These are phyloP conservation scores for Bipolaris gigantea DNA, from an alignment of 2,329 filamentous ascomycete genomes.

Conservation along the genomic window DNA sequence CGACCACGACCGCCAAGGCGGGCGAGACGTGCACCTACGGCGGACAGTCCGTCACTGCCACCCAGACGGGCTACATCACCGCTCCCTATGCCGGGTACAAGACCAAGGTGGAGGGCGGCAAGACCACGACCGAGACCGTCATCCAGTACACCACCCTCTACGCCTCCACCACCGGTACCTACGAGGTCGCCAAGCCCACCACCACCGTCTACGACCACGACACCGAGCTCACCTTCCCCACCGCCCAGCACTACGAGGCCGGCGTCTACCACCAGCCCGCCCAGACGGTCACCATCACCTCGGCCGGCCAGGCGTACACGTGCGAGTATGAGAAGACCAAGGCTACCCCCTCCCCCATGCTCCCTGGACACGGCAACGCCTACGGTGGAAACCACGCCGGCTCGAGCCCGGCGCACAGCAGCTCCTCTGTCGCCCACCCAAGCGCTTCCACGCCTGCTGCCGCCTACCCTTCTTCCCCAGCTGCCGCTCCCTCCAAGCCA, in stretches of 20 bases:
- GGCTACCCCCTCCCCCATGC: conserved; percentile 7
- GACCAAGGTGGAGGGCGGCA: conserved; percentile 17
- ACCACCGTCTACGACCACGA: conserved; percentile 32
- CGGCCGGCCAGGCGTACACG: conserved; percentile 32
- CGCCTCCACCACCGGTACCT: conserved; percentile 27
- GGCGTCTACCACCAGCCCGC: conserved; percentile 34
- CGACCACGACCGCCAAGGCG: conserved; percentile 25
- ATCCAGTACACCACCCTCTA: conserved; percentile 30
- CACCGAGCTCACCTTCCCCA: conserved; percentile 32
- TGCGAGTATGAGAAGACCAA: conserved; percentile 32
- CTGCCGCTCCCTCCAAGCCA: conserved; percentile 4
- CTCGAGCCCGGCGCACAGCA: conserved; percentile 6
- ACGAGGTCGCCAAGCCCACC: conserved; percentile 41
- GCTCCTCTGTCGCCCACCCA: conserved; percentile 3
- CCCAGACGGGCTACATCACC: conserved; percentile 30
- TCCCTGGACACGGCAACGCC: conserved; percentile 13
- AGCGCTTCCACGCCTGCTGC: background rate
- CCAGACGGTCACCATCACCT: conserved; percentile 41
- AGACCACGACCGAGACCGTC: conserved; percentile 28
- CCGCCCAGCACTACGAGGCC: conserved; percentile 25
- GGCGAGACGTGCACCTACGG: conserved; percentile 33
- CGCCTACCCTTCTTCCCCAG: background rate
- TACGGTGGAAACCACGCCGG: conserved; percentile 10
- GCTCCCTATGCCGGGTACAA: conserved; percentile 29
- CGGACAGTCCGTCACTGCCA: conserved; percentile 25